Percentiles rank a stretch among this genome's conserved stretches.
phyloP scores from a whole-genome alignment of 768 basidiomycete genomes.

The Amanita exitialis region DNA sequence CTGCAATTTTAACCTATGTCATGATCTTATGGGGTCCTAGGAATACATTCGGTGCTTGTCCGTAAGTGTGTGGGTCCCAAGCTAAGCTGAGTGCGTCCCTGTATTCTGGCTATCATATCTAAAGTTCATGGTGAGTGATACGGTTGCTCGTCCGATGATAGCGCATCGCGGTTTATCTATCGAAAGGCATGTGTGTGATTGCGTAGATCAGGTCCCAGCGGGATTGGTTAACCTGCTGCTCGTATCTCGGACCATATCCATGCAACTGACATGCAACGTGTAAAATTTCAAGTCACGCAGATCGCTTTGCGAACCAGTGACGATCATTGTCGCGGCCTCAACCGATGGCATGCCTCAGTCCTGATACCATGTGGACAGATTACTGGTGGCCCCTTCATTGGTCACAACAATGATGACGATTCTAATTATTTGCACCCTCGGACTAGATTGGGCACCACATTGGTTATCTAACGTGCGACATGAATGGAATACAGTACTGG shows the following conservation, averaged over 20 bases:
- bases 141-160: neutral
- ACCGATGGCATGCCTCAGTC: neutral
- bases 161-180: neutral
- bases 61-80: neutral
- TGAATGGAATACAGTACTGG: neutral
- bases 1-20: no score
- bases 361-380: no score
- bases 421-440: no score
- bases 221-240: neutral
- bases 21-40: neutral
- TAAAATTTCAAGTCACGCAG: neutral
- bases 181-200: neutral
- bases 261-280: neutral
- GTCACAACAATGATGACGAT: neutral
- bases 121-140: neutral
- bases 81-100: neutral
- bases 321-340: neutral
- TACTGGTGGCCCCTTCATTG: neutral
- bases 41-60: neutral
- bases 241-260: conserved; percentile 3
- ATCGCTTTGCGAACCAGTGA: conserved; percentile 2
- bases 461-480: neutral
- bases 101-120: neutral
- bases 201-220: conserved; percentile 5
- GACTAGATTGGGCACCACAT: neutral